Base-by-base conservation (phyloP, 148 eudicot genomes). In the Gaultheria prostrata region DNA sequence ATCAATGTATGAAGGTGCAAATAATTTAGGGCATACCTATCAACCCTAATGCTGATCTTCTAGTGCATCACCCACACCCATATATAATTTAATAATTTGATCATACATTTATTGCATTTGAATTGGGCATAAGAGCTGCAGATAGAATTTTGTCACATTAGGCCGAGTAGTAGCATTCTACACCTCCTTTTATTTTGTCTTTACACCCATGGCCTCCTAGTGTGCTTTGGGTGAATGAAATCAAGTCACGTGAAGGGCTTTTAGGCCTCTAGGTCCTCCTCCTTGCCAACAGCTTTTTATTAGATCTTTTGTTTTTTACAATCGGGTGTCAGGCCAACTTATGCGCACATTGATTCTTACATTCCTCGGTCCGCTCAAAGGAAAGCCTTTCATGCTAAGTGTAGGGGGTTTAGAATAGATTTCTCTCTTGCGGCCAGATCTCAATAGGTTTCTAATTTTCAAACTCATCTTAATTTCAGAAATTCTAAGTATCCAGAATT, bases 131-230 rank as follows among this genome's bases (percentile, higher is more conserved):
- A 51, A 75, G 54, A 46, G 78, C 18, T 51, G 80, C 65, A 79
- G 82, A 79, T 32, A 67, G 77, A 84, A 50, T 67, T 84, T 78
- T 78, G 82, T 78, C 82, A 78, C 71, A 78, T 57, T 84, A n/a
- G 53, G 76, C 69, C 81, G 91, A 86, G 26, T 87, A 69, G 91
- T 89, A 76, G 83, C 89, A 67, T 85, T 89, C 91, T 84, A 84
- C 65, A 76, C 88, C 87, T 84, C 85, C 65, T 80, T 53, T 83
- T 43, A 59, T 9, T 53, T 84, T 84, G 85, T 84, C 85, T 70
- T 33, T 76, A 56, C 17, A 21, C 14, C 11, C n/a, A 0, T 9
- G 18, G 78, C 14, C 43, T 51, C 9, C 26, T 65, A 73, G 48
- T 81, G 56, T 81, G 57, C 80, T 69, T 57, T 86, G 86, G 84